These are phyloP conservation scores for Blastocystis sp. DNA, from an alignment of 352 stramenopile genomes.

Conservation along the genomic window DNA sequence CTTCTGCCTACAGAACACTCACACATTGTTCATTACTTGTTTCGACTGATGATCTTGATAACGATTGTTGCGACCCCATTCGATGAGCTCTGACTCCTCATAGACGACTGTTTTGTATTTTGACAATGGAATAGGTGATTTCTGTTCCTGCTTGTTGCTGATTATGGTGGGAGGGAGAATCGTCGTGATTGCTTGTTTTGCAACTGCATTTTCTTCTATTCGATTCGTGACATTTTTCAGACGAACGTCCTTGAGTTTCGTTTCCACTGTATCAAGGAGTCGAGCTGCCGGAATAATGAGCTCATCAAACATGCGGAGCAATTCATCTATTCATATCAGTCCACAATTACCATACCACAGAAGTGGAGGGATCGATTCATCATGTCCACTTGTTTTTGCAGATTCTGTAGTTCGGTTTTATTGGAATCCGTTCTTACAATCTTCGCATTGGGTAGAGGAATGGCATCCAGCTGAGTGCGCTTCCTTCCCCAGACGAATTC, in stretches of 20 bases:
- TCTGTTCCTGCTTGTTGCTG: neutral
- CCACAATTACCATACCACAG: neutral
- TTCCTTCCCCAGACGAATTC: conserved; percentile 3
- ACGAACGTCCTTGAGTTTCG: neutral
- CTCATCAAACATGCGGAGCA: conserved; percentile 39
- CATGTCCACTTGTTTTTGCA: neutral
- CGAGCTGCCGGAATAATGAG: conserved; percentile 1
- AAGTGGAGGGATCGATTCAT: neutral
- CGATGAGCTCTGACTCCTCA: neutral
- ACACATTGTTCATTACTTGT: neutral
- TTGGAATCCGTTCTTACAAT: neutral
- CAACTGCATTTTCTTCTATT: neutral
- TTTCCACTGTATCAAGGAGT: neutral
- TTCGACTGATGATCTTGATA: conserved; percentile 17
- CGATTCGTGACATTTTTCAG: neutral
- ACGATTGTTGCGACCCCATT: neutral
- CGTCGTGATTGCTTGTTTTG: neutral
- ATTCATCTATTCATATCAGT: neutral
- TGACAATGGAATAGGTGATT: neutral
- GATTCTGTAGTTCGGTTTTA: no score
- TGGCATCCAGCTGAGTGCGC: neutral
- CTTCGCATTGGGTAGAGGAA: neutral
- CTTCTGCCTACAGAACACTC: neutral
- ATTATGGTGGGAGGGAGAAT: neutral
- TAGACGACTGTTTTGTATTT: neutral